These are phyloP conservation scores for Nicotiana tabacum DNA, from an alignment of 257 asterid species.

Conservation along the genomic window DNA sequence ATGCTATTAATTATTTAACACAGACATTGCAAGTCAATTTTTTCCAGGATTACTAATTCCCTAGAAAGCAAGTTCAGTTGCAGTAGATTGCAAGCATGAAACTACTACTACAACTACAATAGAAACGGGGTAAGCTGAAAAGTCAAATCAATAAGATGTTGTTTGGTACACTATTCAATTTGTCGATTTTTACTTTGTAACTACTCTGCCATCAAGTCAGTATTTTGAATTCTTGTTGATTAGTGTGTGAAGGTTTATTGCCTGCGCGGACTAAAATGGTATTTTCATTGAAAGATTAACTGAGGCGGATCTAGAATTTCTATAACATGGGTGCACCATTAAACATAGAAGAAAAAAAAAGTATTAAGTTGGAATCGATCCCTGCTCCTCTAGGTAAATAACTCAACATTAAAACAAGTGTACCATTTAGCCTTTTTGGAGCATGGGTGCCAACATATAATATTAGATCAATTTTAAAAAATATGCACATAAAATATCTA, in stretches of 20 bases:
- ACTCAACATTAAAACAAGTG: too few species aligned
- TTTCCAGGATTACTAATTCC: background rate
- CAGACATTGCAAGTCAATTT: background rate
- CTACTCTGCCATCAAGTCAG: background rate
- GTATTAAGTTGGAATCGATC: too few species aligned
- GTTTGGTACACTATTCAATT: background rate
- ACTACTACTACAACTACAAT: background rate
- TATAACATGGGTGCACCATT: too few species aligned
- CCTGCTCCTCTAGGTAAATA: too few species aligned
- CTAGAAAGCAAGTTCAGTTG: background rate
- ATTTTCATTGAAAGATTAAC: background rate
- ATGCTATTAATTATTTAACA: background rate
- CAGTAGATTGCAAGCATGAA: background rate
- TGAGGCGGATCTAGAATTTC: too few species aligned
- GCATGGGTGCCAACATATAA: too few species aligned
- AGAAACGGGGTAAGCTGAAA: background rate
- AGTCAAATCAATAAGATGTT: background rate
- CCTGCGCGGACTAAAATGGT: background rate
- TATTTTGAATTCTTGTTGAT: background rate
- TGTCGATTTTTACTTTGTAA: background rate
- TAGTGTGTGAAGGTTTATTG: background rate
- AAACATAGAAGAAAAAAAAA: too few species aligned
- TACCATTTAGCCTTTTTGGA: too few species aligned
- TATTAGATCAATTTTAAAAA: too few species aligned
- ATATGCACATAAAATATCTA: too few species aligned